A percentile compares a stretch with the other conserved stretches of the same genome.
Conservation (phyloP, 2,329 filamentous ascomycete species). For the Zymoseptoria ardabiliae region DNA sequence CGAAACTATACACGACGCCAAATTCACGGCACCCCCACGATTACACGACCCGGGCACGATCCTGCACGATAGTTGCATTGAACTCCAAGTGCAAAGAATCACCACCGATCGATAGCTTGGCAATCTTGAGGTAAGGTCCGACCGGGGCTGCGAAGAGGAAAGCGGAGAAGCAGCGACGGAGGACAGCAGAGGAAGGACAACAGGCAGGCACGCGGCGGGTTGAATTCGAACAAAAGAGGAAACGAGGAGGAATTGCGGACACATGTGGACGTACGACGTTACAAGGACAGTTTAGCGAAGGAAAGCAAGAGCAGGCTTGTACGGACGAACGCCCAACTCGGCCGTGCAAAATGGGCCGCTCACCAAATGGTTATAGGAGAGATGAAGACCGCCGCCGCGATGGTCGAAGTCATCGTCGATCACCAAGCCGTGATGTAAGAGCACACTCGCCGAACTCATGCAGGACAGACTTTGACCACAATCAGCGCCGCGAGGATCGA, state of each 20-base stretch:
- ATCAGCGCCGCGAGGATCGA: constrained; percentile 8
- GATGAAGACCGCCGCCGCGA: constrained; percentile 14
- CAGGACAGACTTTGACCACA: constrained; percentile 2
- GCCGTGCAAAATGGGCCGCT: constrained; percentile 19
- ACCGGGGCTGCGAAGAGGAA: background rate
- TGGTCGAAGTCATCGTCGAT: constrained; percentile 9
- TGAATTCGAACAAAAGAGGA: background rate
- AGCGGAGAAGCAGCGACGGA: background rate
- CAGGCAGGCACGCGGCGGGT: background rate
- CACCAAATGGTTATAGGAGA: constrained; percentile 19
- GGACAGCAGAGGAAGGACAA: background rate
- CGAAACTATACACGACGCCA: background rate
- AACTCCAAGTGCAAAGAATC: background rate
- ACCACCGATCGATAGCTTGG: background rate
- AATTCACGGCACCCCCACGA: background rate
- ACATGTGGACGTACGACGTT: background rate
- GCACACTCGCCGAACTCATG: background rate
- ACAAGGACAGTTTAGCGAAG: background rate
- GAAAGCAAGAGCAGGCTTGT: constrained; percentile 7
- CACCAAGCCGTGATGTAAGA: constrained; percentile 7
- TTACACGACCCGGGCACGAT: background rate
- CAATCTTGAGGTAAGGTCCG: constrained; percentile 2
- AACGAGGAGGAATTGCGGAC: background rate
- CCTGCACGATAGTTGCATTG: background rate
- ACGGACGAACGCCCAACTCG: constrained; percentile 7